phyloP scores from a whole-genome alignment of 2,329 filamentous ascomycete genomes.

The Sporothrix humicola region DNA sequence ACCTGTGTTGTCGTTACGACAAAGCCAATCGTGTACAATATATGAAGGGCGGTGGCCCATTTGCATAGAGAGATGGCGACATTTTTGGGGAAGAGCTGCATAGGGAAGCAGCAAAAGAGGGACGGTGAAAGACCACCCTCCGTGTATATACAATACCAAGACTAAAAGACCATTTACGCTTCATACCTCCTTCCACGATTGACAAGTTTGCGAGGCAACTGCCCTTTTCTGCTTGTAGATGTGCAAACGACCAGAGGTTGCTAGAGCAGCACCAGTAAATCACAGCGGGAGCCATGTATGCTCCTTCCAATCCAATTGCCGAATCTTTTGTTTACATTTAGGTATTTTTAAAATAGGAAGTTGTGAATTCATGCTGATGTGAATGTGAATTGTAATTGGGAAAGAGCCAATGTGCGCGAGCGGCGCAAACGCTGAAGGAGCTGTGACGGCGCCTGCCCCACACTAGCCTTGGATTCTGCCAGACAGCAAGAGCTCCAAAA shows the following conservation, averaged over 20 bases:
- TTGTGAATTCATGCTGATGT: neutral
- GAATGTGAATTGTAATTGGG: neutral
- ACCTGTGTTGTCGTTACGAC: neutral
- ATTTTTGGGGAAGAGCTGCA: neutral
- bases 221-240: neutral
- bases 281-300: neutral
- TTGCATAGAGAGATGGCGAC: neutral
- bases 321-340: neutral
- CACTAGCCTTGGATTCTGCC: slow-evolving; percentile 29
- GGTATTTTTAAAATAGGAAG: neutral
- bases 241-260: neutral
- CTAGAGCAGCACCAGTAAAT: neutral
- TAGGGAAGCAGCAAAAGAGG: neutral
- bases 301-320: neutral
- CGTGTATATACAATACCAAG: slow-evolving; percentile 26
- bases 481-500: slow-evolving; percentile 28
- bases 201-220: neutral
- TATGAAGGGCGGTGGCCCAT: neutral
- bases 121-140: neutral
- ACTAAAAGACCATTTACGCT: neutral
- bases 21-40: slow-evolving; percentile 18
- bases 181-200: neutral
- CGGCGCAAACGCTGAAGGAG: slow-evolving; percentile 22
- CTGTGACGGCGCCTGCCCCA: slow-evolving; percentile 32
- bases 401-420: neutral